Evolutionary conservation across 129 eudicot genomes (phyloP), one percentile per base, ranked within the genome.

Genomic region (Dittrichia graveolens): DNA sequence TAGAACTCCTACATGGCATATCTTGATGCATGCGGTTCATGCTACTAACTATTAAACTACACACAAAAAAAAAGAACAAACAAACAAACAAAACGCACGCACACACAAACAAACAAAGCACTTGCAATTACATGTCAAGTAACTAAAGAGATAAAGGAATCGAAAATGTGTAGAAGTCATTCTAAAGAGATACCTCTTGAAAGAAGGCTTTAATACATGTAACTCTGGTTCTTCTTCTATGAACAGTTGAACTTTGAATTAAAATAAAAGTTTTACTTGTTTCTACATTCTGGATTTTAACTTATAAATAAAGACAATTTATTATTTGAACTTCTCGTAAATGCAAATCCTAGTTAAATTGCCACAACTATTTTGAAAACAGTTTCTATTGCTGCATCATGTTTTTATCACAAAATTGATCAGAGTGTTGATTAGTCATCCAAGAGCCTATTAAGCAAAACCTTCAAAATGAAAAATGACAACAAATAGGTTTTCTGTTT

Each of bases 1-100:
- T 63, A 63, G 45, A 40, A 63, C 35, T 62, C 68, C 68, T 63
- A 40, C 52, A 63, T 42, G 35, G 69, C 37, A 63, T 42, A 63
- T 63, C 69, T 14, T 63, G 39, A 24, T 24, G 31, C 31, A 24
- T 24, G 31, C 2, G 2, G 31, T 24, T 24, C 39, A 11, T 14
- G 14, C 15, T 16, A 16, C 31, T 24, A 24, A 24, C 31, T 24
- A 18, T 43, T 18, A 65, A 15, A 43, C 18, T 65, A 65, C 48
- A 65, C 8, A 43, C 39, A 65, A 44, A 65, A 65, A 44, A 5
- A 2, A 43, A 0, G 2, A 24, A 24, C 0, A 24, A 24, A 24
- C 31, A 24, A 24, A 24, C 31, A 24, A 24, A 24, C 31, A 2
- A 44, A 65, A 24, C 31, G 31, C 31, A 24, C 31, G 31, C 31